A percentile compares a stretch with the other conserved stretches of the same genome.
phyloP scores from a whole-genome alignment of 345 rosid species.

The Aethionema arabicum region DNA sequence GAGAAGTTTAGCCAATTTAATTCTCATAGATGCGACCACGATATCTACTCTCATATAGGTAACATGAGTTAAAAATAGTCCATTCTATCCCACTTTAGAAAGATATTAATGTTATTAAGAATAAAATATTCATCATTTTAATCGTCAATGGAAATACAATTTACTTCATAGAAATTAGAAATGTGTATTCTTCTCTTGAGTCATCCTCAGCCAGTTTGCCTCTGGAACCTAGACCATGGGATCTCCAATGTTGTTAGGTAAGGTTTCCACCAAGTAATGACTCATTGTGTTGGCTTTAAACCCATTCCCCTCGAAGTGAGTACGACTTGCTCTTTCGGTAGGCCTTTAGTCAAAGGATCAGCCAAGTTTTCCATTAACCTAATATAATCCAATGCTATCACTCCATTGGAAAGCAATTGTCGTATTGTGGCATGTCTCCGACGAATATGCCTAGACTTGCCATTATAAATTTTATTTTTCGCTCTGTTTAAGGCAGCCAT shows the following conservation, averaged over 20 bases:
- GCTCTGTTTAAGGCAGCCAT: background rate
- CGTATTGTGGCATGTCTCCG: background rate
- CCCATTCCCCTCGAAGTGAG: no score
- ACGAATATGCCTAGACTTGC: background rate
- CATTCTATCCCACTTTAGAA: background rate
- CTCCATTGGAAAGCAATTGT: background rate
- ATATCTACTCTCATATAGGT: background rate
- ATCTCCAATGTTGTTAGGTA: slow-evolving; percentile 21
- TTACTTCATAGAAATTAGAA: slow-evolving; percentile 1
- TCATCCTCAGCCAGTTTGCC: background rate
- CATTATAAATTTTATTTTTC: background rate
- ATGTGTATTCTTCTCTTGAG: background rate
- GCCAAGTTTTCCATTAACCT: no score
- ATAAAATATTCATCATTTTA: background rate
- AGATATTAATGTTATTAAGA: slow-evolving; percentile 6
- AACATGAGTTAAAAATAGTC: background rate
- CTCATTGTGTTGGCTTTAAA: background rate
- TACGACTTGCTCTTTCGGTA: no score
- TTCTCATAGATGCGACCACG: background rate
- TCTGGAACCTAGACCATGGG: slow-evolving; percentile 10
- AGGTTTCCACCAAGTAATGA: slow-evolving; percentile 12
- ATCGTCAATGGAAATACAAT: background rate
- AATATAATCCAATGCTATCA: no score
- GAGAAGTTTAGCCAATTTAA: slow-evolving; percentile 5
- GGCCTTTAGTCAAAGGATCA: no score